These are phyloP conservation scores for Endoconidiophora laricicola DNA, from an alignment of 2,329 filamentous ascomycete genomes.

Conservation along the genomic window DNA sequence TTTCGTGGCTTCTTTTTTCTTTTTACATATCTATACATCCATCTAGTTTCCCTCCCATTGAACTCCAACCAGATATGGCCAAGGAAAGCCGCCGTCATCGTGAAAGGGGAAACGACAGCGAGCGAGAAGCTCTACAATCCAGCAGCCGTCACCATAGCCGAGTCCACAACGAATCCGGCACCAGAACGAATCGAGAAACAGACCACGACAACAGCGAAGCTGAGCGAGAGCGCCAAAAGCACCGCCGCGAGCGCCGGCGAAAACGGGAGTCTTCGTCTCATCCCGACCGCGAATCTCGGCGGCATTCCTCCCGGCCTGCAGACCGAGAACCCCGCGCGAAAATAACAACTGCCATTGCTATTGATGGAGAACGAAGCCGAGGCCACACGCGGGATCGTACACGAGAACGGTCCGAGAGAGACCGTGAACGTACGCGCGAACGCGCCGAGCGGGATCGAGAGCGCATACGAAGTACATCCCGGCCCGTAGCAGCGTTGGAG, in stretches of 20 bases:
- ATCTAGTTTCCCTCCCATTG: no score
- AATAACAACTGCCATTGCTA: not conserved
- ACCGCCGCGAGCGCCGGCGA: conserved; percentile 1
- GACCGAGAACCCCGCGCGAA: no score
- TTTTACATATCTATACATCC: no score
- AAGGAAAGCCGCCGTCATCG: conserved; percentile 6
- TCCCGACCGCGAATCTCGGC: not conserved
- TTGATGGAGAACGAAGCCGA: not conserved
- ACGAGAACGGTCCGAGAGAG: conserved; percentile 9
- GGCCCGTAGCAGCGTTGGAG: conserved; percentile 8
- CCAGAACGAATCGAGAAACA: not conserved
- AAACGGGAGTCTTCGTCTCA: not conserved
- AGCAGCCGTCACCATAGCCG: conserved; percentile 6
- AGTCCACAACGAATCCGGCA: not conserved
- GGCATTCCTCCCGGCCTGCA: no score
- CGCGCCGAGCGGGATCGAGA: conserved; percentile 14
- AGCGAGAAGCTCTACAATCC: conserved; percentile 8
- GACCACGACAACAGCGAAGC: not conserved
- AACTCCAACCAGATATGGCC: no score
- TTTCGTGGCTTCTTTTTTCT: no score
- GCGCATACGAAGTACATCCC: conserved; percentile 6
- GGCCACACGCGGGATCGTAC: not conserved
- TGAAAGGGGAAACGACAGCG: conserved; percentile 11
- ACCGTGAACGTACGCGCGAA: conserved; percentile 15
- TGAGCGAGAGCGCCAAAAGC: conserved; percentile 5